These are phyloP conservation scores for Ramularia collo-cygni DNA, from an alignment of 2,329 filamentous ascomycete genomes.

Conservation along the genomic window DNA sequence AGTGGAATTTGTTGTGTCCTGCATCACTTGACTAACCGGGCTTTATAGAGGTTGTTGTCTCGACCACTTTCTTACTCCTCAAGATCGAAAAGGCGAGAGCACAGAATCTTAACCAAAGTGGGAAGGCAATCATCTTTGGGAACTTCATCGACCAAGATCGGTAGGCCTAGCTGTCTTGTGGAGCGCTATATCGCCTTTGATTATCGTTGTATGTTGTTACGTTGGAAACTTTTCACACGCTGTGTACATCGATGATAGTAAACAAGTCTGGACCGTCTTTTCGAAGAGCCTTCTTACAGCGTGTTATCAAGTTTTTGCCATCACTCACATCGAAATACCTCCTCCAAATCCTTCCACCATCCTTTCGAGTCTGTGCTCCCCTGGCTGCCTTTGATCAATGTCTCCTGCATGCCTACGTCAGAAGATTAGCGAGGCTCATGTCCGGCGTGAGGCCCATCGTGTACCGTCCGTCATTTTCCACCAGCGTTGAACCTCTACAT, in stretches of 20 bases:
- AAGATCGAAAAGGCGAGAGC: constrained; percentile 58
- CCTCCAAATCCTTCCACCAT: constrained; percentile 64
- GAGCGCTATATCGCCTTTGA: too few species aligned
- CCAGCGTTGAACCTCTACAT: constrained; percentile 68
- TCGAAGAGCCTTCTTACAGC: too few species aligned
- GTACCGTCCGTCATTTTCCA: constrained; percentile 72
- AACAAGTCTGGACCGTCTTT: too few species aligned
- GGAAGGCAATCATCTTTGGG: constrained; percentile 62
- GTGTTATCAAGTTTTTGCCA: too few species aligned
- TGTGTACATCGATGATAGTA: too few species aligned
- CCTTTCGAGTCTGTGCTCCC: constrained; percentile 49
- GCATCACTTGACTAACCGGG: constrained; percentile 8
- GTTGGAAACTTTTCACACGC: too few species aligned
- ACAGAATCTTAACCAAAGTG: constrained; percentile 53
- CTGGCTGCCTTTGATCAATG: constrained; percentile 52
- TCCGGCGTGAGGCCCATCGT: constrained; percentile 31
- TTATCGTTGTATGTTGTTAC: too few species aligned
- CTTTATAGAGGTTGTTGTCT: constrained; percentile 57
- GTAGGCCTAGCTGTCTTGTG: too few species aligned
- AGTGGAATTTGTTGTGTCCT: constrained; percentile 14
- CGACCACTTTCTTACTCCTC: constrained; percentile 56
- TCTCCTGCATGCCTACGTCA: constrained; percentile 54
- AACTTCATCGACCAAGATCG: too few species aligned
- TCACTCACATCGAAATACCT: constrained; percentile 58
- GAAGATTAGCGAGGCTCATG: constrained; percentile 1